These are phyloP conservation scores for Torrubiellomyces zombiae DNA, from an alignment of 2,329 filamentous ascomycete species.

Conservation along the genomic window DNA sequence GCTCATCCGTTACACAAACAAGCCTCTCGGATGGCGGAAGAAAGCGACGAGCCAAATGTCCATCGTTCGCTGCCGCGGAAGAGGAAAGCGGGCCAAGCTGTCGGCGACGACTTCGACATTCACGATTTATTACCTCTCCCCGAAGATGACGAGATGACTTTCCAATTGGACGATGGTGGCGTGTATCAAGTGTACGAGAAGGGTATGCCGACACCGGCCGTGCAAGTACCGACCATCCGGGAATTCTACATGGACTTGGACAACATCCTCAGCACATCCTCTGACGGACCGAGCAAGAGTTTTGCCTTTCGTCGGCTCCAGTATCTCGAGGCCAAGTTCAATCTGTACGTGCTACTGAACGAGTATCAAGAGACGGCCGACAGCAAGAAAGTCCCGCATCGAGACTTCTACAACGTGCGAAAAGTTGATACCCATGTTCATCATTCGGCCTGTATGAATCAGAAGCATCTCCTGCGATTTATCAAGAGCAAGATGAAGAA, in stretches of 20 bases:
- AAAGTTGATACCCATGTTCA: conserved; percentile 99
- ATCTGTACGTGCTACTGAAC: conserved; percentile 81
- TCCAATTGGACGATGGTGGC: conserved; percentile 63
- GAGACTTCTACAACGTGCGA: conserved; percentile 97
- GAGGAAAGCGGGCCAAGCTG: conserved; percentile 75
- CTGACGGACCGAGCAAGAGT: conserved; percentile 89
- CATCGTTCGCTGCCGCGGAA: conserved; percentile 31
- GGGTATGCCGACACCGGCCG: conserved; percentile 47
- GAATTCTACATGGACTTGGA: conserved; percentile 96
- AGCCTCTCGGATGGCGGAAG: conserved; percentile 3
- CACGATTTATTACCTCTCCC: conserved; percentile 63
- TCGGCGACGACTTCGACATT: conserved; percentile 84
- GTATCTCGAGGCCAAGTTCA: conserved; percentile 94
- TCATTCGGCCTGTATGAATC: conserved; percentile 98
- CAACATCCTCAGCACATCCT: conserved; percentile 70
- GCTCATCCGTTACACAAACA: conserved; percentile 5
- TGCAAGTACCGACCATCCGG: conserved; percentile 77
- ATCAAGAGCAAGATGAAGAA: conserved; percentile 99
- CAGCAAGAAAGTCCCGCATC: conserved; percentile 91
- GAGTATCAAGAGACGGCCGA: conserved; percentile 97
- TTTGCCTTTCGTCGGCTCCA: conserved; percentile 90
- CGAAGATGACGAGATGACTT: conserved; percentile 52
- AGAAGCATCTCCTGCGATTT: conserved; percentile 93
- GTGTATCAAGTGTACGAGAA: conserved; percentile 87
- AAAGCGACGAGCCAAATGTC: conserved; percentile 5